Percentiles rank a stretch among this genome's conserved stretches.
Conservation (phyloP, 805 yeast genomes). For the Teunomyces lycoperdinae region DNA sequence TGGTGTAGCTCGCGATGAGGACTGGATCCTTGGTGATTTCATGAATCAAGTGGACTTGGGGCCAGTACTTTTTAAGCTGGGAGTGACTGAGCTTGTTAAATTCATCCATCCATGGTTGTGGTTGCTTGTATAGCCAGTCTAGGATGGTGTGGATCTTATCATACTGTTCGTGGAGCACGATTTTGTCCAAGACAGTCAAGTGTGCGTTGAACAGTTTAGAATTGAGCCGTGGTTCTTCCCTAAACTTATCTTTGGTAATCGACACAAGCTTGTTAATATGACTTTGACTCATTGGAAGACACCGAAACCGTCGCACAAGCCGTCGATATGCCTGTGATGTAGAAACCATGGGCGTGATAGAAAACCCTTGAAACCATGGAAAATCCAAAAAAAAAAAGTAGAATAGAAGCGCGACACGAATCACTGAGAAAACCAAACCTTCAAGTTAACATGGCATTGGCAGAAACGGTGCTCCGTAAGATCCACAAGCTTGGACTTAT, state of each 20-base stretch:
- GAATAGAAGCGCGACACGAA: neutral
- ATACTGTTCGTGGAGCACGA: slow-evolving; percentile 28
- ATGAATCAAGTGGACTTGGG: slow-evolving; percentile 31
- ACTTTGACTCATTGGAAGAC: no score
- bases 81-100: slow-evolving; percentile 20
- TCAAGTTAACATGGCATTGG: slow-evolving; percentile 36
- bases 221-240: slow-evolving; percentile 10
- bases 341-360: neutral
- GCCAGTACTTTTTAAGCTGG: slow-evolving; percentile 28
- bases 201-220: slow-evolving; percentile 12
- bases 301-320: slow-evolving; percentile 28
- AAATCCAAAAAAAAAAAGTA: neutral
- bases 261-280: neutral
- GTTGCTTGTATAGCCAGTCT: slow-evolving; percentile 25
- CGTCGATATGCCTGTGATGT: slow-evolving; percentile 18
- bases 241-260: slow-evolving; percentile 9
- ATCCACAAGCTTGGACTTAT: slow-evolving; percentile 39
- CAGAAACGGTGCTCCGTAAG: slow-evolving; percentile 38
- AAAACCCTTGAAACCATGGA: neutral
- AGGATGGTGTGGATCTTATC: slow-evolving; percentile 20
- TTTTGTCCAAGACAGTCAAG: slow-evolving; percentile 18
- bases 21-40: slow-evolving; percentile 18
- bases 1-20: slow-evolving; percentile 14
- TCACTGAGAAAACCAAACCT: neutral
- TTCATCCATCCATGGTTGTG: slow-evolving; percentile 16